Evolutionary conservation across 192 early-diverging fungal species (phyloP).

Genomic region (Backusella westeae): DNA sequence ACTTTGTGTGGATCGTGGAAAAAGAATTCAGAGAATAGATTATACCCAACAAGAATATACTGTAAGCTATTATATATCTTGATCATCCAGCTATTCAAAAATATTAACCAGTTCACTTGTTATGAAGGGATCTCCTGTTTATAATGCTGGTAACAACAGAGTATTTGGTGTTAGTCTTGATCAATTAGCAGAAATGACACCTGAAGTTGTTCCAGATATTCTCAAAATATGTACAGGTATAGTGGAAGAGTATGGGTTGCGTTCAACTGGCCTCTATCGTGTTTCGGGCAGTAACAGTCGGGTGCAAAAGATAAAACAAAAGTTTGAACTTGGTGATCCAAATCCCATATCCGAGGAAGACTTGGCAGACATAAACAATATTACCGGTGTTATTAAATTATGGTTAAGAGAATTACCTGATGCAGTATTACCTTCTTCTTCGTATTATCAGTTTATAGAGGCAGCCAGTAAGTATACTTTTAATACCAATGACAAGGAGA

Average conservation of each 20-base stretch:
- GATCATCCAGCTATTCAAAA: neutral
- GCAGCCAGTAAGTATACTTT: conserved; percentile 60
- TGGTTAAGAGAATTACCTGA: conserved; percentile 94
- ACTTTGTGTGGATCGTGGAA: conserved; percentile 32
- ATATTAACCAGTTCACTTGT: neutral
- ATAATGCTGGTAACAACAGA: conserved; percentile 3
- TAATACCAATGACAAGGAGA: neutral
- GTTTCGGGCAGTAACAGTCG: conserved; percentile 75
- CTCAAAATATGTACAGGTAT: conserved; percentile 75
- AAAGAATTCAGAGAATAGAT: conserved; percentile 31
- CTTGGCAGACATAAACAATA: conserved; percentile 76
- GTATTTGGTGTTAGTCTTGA: conserved; percentile 55
- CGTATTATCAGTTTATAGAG: conserved; percentile 68
- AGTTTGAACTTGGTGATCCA: conserved; percentile 68
- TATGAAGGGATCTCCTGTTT: neutral
- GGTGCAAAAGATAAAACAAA: conserved; percentile 69
- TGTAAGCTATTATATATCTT: conserved; percentile 29
- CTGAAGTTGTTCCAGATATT: conserved; percentile 70
- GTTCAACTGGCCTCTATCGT: conserved; percentile 84
- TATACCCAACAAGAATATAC: conserved; percentile 41
- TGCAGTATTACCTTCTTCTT: conserved; percentile 69
- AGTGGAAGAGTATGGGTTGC: conserved; percentile 74
- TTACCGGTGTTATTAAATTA: conserved; percentile 85
- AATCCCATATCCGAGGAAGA: conserved; percentile 61
- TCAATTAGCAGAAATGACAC: conserved; percentile 66